A percentile compares a stretch with the other conserved stretches of the same genome.
phyloP scores from a whole-genome alignment of 352 stramenopile genomes.

The Aphanomyces invadans region DNA sequence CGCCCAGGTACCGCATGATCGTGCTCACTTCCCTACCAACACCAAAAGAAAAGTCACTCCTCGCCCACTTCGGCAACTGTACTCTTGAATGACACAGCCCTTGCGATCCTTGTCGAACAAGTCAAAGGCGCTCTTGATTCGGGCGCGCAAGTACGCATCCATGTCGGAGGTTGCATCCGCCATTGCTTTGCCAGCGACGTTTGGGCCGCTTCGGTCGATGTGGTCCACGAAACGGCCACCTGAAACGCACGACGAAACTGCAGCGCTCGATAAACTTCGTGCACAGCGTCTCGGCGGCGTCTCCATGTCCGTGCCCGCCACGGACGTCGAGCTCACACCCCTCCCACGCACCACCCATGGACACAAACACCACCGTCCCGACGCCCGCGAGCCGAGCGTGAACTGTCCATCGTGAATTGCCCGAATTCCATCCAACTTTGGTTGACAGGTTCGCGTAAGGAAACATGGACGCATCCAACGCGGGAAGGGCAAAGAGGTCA shows the following conservation, averaged over 20 bases:
- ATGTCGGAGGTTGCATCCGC: constrained; percentile 3
- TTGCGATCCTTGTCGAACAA: constrained; percentile 92
- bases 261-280: too few species aligned
- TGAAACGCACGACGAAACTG: background rate
- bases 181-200: background rate
- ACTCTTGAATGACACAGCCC: constrained; percentile 83
- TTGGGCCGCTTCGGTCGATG: background rate
- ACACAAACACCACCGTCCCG: too few species aligned
- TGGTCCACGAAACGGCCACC: too few species aligned
- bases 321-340: too few species aligned
- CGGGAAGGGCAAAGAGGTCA: background rate
- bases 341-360: too few species aligned
- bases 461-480: background rate
- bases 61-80: background rate
- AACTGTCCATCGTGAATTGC: too few species aligned
- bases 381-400: too few species aligned
- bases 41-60: too few species aligned
- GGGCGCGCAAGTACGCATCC: constrained; percentile 24
- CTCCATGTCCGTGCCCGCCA: too few species aligned
- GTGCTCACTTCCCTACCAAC: constrained; percentile 79
- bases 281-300: too few species aligned
- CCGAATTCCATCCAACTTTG: too few species aligned
- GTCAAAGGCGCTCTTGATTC: constrained; percentile 78
- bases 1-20: constrained; percentile 86
- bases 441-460: background rate